phyloP scores from a whole-genome alignment of 257 asterid species.

The Solanum pennellii region DNA sequence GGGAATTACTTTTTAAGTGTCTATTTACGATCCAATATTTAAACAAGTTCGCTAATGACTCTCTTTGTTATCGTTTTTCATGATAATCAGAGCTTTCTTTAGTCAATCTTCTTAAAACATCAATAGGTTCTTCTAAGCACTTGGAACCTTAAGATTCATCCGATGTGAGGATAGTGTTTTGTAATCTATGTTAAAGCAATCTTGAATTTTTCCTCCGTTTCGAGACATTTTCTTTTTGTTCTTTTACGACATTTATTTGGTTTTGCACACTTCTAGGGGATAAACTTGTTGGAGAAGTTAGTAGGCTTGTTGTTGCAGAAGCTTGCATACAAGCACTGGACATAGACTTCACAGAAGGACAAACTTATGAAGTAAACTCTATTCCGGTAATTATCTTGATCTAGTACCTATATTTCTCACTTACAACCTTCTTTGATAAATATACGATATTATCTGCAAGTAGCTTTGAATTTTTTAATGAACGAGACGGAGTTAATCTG shows the following conservation, averaged over 20 bases:
- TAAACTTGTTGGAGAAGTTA: slow-evolving; percentile 87
- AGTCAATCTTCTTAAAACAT: background rate
- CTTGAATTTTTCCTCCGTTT: background rate
- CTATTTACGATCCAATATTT: background rate
- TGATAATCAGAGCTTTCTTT: background rate
- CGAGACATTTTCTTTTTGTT: background rate
- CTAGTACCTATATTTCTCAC: background rate
- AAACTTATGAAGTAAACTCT: slow-evolving; percentile 82
- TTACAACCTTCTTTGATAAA: background rate
- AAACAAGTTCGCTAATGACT: background rate
- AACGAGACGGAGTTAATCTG: background rate
- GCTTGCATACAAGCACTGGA: slow-evolving; percentile 92
- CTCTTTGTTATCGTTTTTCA: background rate
- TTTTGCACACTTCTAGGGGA: slow-evolving; percentile 42
- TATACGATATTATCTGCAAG: background rate
- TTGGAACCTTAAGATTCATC: background rate
- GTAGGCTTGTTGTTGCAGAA: slow-evolving; percentile 92
- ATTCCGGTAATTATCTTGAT: slow-evolving; percentile 37
- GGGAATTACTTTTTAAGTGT: background rate
- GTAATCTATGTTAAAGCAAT: background rate
- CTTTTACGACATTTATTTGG: background rate
- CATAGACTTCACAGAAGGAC: slow-evolving; percentile 60
- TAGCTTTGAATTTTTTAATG: background rate
- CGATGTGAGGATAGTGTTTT: background rate
- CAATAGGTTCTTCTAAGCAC: background rate